phyloP scores from a whole-genome alignment of 2,329 filamentous ascomycete species.

The Colletotrichum sp. region DNA sequence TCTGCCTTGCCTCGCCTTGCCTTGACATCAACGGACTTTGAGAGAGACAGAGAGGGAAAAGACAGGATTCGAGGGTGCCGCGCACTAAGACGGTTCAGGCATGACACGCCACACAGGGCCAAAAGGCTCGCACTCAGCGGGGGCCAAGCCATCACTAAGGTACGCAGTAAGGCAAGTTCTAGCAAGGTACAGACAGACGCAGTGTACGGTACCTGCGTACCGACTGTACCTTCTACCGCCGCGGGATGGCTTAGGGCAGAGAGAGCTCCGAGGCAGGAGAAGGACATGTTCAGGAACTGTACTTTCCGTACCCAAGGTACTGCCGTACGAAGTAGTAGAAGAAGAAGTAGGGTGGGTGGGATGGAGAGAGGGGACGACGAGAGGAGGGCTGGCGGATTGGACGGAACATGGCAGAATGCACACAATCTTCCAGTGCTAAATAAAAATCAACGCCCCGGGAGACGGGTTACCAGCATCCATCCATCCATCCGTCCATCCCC shows the following conservation, averaged over 20 bases:
- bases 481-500: not conserved
- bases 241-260: not conserved
- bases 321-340: not conserved
- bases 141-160: not conserved
- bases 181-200: not conserved
- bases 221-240: not conserved
- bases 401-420: not conserved
- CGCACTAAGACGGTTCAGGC: not conserved
- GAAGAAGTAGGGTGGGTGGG: not conserved
- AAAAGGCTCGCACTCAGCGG: not conserved
- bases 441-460: not conserved
- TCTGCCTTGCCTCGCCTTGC: not conserved
- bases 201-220: not conserved
- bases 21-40: not conserved
- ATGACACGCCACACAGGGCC: not conserved
- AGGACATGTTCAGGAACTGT: not conserved
- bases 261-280: not conserved
- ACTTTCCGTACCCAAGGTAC: not conserved
- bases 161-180: not conserved
- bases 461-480: not conserved
- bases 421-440: not conserved
- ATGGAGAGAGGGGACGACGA: not conserved
- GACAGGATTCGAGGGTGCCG: not conserved
- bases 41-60: not conserved
- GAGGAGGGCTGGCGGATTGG: not conserved